Base-by-base conservation (phyloP, 768 basidiomycete species). In the Lanmaoa pseudosensibilis region DNA sequence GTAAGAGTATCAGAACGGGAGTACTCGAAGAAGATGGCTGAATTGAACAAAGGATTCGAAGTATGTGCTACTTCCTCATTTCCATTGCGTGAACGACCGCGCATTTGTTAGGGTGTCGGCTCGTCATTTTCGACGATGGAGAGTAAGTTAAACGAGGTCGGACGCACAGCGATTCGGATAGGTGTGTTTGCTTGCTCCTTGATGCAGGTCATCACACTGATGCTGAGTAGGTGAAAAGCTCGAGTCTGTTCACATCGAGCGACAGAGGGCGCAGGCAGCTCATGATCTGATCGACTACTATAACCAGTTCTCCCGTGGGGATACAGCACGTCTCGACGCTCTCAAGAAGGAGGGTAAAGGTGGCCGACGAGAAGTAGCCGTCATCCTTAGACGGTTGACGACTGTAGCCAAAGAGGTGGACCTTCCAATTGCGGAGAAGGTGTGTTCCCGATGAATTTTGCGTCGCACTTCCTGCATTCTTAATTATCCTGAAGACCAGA, bases 351-450 rank as follows among this genome's bases (percentile, higher is more conserved):
- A 92, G 65, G 94, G 95, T 1, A 81, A 88, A 61, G 90, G 91
- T 23, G 97, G 97, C 0, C 79, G 96, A 59, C 83, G 86, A 27
- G 87, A 94, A 69, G 88, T 95, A 40, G 95, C 97, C 9, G 81
- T 96, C 37, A 82, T 97, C 9, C 76, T 96, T 34, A 80, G 97
- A 55, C 81, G 96, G 25, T 75, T 99, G 50, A 90, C 83, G 57
- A 88, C 87, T 5, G 86, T 98, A 12, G 92, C 92, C 10, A 97
- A 88, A 73, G 97, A 98, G 70, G 92, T 98, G 4, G 96, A 96
- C 62, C 77, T 94, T 23, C 86, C 90, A 12, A 81, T 80, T 44
- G 88, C 89, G 19, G 92, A 94, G 36, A 85, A 87, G 77, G 93
- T 93, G 63, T 38, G 75, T 60, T 46, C 2, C 21, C 16, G 25